Conservation (phyloP, 768 basidiomycete genomes). For the Mycena crocata region DNA sequence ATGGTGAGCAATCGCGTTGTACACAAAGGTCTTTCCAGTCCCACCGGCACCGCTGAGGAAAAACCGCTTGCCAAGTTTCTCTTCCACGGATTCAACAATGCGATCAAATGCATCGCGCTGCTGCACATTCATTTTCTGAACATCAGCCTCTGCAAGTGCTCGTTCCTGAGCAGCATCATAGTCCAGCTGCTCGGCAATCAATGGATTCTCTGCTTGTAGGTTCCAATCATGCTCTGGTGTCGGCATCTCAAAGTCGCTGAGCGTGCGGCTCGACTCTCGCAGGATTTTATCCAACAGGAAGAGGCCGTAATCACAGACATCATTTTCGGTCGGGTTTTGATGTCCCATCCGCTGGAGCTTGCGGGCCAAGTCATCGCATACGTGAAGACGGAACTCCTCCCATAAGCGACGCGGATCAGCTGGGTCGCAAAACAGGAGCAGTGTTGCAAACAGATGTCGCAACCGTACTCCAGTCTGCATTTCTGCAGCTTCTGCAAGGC, state of each 20-base stretch:
- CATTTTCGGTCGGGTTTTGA: not conserved
- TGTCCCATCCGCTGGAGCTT: not conserved
- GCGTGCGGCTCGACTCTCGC: not conserved
- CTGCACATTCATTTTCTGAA: not conserved
- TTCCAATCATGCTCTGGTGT: not conserved
- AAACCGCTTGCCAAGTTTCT: not conserved
- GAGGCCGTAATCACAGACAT: not conserved
- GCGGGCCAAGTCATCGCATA: not conserved
- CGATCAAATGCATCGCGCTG: not conserved
- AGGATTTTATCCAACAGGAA: not conserved
- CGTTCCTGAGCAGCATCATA: not conserved
- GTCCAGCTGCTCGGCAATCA: conserved; percentile 2
- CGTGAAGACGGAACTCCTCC: not conserved
- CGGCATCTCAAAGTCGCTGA: not conserved
- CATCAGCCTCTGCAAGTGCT: not conserved
- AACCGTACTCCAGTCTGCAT: conserved; percentile 47
- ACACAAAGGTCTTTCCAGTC: conserved; percentile 2
- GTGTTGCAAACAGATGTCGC: conserved; percentile 47
- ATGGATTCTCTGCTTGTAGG: not conserved
- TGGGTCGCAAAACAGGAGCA: conserved; percentile 20
- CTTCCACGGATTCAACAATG: not conserved
- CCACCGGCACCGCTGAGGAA: not conserved
- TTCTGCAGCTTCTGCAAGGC: conserved; percentile 47
- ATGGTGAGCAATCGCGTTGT: not conserved
- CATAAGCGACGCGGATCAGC: not conserved